phyloP scores from a whole-genome alignment of 768 basidiomycete genomes.

The Boletus edulis region DNA sequence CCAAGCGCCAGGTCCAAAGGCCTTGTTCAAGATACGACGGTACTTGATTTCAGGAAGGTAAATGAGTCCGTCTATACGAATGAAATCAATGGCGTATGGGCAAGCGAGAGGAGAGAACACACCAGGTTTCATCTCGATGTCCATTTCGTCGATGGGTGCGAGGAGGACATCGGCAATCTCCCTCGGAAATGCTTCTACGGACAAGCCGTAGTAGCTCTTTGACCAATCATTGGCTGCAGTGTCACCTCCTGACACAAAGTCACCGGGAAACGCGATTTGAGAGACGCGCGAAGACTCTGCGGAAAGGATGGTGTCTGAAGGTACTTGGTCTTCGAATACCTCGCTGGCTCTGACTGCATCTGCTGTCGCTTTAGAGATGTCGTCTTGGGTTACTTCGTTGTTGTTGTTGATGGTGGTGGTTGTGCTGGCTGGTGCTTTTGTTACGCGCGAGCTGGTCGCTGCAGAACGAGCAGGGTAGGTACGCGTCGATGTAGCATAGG shows the following conservation, averaged over 20 bases:
- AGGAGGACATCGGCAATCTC: conserved; percentile 72
- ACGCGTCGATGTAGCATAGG: conserved; percentile 26
- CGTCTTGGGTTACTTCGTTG: conserved; percentile 18
- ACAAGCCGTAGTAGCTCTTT: conserved; percentile 80
- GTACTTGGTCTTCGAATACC: conserved; percentile 11
- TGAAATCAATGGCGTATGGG: background rate
- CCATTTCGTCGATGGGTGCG: conserved; percentile 68
- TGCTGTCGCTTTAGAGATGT: conserved; percentile 20
- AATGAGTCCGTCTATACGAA: conserved; percentile 73
- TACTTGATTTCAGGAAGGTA: conserved; percentile 99
- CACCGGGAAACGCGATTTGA: conserved; percentile 29
- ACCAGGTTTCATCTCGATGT: conserved; percentile 96
- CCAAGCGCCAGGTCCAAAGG: conserved; percentile 97
- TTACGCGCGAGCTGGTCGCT: conserved; percentile 17
- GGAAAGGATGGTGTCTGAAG: conserved; percentile 12
- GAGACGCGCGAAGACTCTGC: conserved; percentile 3
- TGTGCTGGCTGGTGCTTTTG: conserved; percentile 34
- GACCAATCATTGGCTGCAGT: conserved; percentile 72
- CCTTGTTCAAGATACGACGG: conserved; percentile 83
- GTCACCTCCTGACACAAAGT: conserved; percentile 23
- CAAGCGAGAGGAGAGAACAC: conserved; percentile 16
- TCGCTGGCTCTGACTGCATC: conserved; percentile 17
- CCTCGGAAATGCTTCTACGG: conserved; percentile 69
- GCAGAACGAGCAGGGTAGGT: conserved; percentile 24
- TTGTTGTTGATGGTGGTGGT: background rate